Evolutionary conservation across 768 basidiomycete species (phyloP).

Genomic region (Boletellus ananiceps): DNA sequence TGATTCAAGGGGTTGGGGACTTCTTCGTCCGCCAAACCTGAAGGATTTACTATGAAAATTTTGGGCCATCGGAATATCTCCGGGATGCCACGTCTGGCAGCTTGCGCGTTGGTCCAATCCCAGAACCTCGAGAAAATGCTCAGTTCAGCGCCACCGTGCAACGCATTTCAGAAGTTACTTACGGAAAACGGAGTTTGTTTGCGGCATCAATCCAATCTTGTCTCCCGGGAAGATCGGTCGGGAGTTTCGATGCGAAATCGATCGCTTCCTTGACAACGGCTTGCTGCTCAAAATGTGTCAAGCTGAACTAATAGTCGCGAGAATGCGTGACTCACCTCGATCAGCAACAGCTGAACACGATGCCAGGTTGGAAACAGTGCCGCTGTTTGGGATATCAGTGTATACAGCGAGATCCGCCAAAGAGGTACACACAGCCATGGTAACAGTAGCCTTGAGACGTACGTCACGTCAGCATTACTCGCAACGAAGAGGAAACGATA

Average conservation of each 20-base stretch:
- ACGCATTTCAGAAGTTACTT: not conserved
- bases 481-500: not conserved
- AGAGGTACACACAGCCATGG: slow-evolving; percentile 9
- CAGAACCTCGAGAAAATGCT: slow-evolving; percentile 8
- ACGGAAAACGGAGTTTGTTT: slow-evolving; percentile 16
- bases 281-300: slow-evolving; percentile 7
- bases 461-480: slow-evolving; percentile 1
- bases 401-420: not conserved
- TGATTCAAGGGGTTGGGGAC: not conserved
- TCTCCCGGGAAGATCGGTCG: not conserved
- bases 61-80: not conserved
- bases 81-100: not conserved
- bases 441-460: slow-evolving; percentile 17
- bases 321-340: slow-evolving; percentile 6
- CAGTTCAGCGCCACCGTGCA: not conserved
- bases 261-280: slow-evolving; percentile 14
- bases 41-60: not conserved
- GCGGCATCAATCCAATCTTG: slow-evolving; percentile 14
- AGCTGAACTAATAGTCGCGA: not conserved
- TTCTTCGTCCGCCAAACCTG: not conserved
- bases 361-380: slow-evolving; percentile 24
- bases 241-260: slow-evolving; percentile 5
- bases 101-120: not conserved
- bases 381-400: slow-evolving; percentile 11
- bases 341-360: slow-evolving; percentile 10